These are phyloP conservation scores for Geranium brycei DNA, from an alignment of 345 rosid species.

Conservation along the genomic window DNA sequence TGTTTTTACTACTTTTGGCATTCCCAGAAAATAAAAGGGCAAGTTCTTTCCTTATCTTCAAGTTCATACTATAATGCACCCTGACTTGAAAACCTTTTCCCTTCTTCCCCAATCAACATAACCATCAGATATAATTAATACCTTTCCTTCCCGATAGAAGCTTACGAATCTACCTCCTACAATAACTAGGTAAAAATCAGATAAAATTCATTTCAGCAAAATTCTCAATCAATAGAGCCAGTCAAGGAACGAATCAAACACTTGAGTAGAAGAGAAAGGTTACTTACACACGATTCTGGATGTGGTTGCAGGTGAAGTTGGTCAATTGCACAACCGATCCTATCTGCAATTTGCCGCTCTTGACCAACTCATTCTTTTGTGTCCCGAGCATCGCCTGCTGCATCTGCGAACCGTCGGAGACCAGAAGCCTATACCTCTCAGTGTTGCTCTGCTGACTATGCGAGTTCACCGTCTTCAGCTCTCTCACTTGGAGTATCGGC, in stretches of 20 bases:
- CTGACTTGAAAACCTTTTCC: not conserved
- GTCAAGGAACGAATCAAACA: not conserved
- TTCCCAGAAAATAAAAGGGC: not conserved
- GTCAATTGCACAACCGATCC: constrained; percentile 52
- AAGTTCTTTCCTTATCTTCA: not conserved
- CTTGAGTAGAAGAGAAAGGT: not conserved
- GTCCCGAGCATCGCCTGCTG: constrained; percentile 77
- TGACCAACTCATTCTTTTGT: constrained; percentile 37
- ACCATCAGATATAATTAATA: no score
- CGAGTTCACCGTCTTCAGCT: constrained; percentile 47
- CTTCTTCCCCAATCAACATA: no score
- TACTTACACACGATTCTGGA: constrained; percentile 53
- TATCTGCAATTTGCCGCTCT: constrained; percentile 33
- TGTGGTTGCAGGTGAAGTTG: constrained; percentile 39
- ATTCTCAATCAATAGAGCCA: not conserved
- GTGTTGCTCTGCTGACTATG: constrained; percentile 30
- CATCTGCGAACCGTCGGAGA: constrained; percentile 50
- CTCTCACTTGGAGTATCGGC: constrained; percentile 65
- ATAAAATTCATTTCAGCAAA: not conserved
- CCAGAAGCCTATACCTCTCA: constrained; percentile 38
- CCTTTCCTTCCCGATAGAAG: no score
- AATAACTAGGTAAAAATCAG: not conserved
- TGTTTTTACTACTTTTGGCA: not conserved
- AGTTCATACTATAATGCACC: not conserved
- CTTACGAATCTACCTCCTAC: not conserved